phyloP scores from a whole-genome alignment of 768 basidiomycete species.

The Asterophora parasitica region DNA sequence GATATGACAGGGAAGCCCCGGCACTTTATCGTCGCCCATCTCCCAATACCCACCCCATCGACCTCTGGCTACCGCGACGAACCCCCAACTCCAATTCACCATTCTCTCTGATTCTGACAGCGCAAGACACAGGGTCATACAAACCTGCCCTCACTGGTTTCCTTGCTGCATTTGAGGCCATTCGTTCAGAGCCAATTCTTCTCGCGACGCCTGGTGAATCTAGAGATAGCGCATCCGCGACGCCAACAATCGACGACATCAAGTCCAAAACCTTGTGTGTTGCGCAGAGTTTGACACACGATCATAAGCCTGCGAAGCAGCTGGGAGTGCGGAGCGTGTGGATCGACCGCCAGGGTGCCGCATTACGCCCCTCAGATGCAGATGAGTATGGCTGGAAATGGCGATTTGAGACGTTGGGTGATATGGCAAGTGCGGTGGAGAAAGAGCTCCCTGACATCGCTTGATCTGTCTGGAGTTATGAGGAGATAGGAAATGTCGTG shows the following conservation, averaged over 20 bases:
- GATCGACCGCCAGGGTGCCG: conserved; percentile 55
- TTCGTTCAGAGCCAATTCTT: conserved; percentile 35
- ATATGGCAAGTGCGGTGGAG: conserved; percentile 57
- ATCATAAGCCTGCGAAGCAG: conserved; percentile 56
- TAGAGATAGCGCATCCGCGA: conserved; percentile 13
- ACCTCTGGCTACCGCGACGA: conserved; percentile 41
- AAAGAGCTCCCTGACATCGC: conserved; percentile 24
- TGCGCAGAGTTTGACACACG: conserved; percentile 64
- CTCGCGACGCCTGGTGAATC: conserved; percentile 22
- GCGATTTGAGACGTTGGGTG: conserved; percentile 56
- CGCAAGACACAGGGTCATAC: conserved; percentile 69
- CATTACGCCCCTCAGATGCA: conserved; percentile 32
- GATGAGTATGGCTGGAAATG: conserved; percentile 37
- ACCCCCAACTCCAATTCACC: conserved; percentile 44
- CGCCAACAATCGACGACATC: conserved; percentile 22
- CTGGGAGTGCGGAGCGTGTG: conserved; percentile 58
- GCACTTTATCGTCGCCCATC: conserved; percentile 26
- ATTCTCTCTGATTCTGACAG: conserved; percentile 65
- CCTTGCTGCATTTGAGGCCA: conserved; percentile 40
- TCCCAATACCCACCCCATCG: conserved; percentile 27
- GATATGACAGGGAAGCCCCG: conserved; percentile 10
- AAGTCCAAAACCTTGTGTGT: conserved; percentile 56
- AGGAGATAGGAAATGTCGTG: too few species aligned
- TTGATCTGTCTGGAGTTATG: too few species aligned
- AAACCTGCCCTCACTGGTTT: conserved; percentile 62